Evolutionary conservation across 176 grass and related monocot genomes (phyloP), one percentile per base, ranked within the genome.

Genomic region (Carex parvula): DNA sequence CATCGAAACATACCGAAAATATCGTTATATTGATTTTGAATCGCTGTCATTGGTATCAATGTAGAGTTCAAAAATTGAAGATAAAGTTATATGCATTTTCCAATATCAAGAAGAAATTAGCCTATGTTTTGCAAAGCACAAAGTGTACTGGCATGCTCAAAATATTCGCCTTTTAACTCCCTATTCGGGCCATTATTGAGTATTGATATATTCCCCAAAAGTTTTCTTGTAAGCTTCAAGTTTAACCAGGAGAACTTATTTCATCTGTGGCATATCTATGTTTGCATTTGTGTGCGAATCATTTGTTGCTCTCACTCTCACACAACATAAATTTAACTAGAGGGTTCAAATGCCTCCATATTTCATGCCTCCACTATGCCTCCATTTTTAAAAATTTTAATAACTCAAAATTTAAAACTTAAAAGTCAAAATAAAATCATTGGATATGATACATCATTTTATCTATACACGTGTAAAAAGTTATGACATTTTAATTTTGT

Each of bases 151-250:
- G 35, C 66, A 39, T 70, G 66, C 33, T 70, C 66, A 39, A 70
- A 70, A 41, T 70, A 70, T 70, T 70, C 66, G 66, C 33, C 66
- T 70, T 70, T 41, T 70, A 42, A 2, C 33, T 69, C 65, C 65
- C 15, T 73, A 20, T 73, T 73, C 8, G 2, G 10, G 42, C 37
- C 16, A 73, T 20, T 73, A 11, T 70, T 22, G 41, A 48, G 8
- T 73, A 11, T 70, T 22, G 41, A 22, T 52, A 50, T 52, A 74
- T 54, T 55, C 72, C n/a, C 48, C 7, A 39, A 55, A n/a, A 55
- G 21, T 71, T 30, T 14, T 55, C 22, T 76, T 13, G 50, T 26
- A 4, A 76, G 22, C 18, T 75, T 52, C 46, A 76, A 76, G 72
- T 55, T 54, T 76, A 76, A 32, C 8, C 46, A 16, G 42, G 5